These are phyloP conservation scores for Cladophialophora chaetospira DNA, from an alignment of 2,329 filamentous ascomycete genomes.

Conservation along the genomic window DNA sequence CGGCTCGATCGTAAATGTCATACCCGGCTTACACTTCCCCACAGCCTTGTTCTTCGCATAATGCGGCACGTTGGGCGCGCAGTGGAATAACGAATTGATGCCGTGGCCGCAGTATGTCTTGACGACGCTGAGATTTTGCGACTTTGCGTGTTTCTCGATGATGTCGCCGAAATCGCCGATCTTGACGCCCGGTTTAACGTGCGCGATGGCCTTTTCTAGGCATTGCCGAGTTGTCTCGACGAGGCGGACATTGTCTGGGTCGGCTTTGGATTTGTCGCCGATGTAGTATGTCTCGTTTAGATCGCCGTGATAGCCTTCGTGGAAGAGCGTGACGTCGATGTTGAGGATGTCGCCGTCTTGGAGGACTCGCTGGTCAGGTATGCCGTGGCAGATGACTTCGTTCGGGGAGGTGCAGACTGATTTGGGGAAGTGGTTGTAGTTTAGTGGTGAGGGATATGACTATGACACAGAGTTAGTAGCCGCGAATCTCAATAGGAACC, in stretches of 20 bases:
- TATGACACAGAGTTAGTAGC: conserved; percentile 41
- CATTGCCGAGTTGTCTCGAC: conserved; percentile 89
- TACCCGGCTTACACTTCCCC: conserved; percentile 88
- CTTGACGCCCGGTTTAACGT: conserved; percentile 89
- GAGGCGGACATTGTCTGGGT: conserved; percentile 84
- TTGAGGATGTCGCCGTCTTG: conserved; percentile 95
- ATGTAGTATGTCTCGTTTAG: conserved; percentile 99
- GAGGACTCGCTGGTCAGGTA: conserved; percentile 85
- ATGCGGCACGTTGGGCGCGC: conserved; percentile 89
- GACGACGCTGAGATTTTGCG: conserved; percentile 82
- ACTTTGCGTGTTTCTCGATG: conserved; percentile 94
- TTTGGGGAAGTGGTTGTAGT: conserved; percentile 96
- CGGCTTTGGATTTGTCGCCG: conserved; percentile 78
- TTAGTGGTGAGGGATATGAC: conserved; percentile 92
- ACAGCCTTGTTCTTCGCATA: conserved; percentile 99
- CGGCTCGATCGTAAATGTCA: conserved; percentile 98
- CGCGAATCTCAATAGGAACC: no score
- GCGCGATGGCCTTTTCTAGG: conserved; percentile 83
- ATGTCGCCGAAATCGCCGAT: conserved; percentile 92
- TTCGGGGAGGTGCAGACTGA: conserved; percentile 96
- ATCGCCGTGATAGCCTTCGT: conserved; percentile 93
- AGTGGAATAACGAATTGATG: conserved; percentile 91
- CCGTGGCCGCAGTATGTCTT: conserved; percentile 96
- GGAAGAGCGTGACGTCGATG: conserved; percentile 92
- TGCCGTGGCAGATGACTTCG: conserved; percentile 98